Evolutionary conservation across 352 stramenopile genomes (phyloP), one percentile per base, ranked within the genome.

Genomic region (Peronospora destructor): DNA sequence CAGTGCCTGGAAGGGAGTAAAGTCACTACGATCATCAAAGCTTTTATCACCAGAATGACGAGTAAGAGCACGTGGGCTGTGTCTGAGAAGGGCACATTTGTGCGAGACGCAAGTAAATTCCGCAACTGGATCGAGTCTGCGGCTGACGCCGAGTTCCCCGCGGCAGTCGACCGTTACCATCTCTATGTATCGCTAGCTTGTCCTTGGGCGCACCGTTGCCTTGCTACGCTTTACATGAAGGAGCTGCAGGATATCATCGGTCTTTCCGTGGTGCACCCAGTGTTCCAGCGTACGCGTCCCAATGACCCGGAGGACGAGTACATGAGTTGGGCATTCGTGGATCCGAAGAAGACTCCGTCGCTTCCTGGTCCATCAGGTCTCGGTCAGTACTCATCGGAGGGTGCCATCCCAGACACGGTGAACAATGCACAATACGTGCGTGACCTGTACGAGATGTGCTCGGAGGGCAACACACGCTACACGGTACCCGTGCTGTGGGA

Each of bases 171-270:
- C 36, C 76, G 80, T 28, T 91, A 99, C 73, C 94, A 98, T 69
- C 69, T 99, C 21, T 98, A 98, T 75, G 86, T 98, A 28, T 96
- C 91, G 45, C 76, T 94, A 23, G 95, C 95, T 28, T 99, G 95
- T 73, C 96, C 96, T 25, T 92, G 77, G 77, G 79, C 82, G 0
- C 72, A 76, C 47, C 76, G 79, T 44, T 88, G 73, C 43, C 56
- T 97, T 11, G 82, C 92, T 25, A 85, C 93, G 38, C 66, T 95
- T 39, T 71, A 89, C 10, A 58, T 98, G 32, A 98, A 98, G 68
- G 94, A 93, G 0, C 68, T 99, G 23, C 74, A 98, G 57, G 78
- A 98, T 58, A 71, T 93, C 53, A 95, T 99, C 54, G 83, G 81
- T 1, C 66, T 98, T 21, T 96, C 91, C 11, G 72, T 98, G 38